Evolutionary conservation across 208 protist genomes (phyloP), one percentile per base, ranked within the genome.

Genomic region (Crithidia fasciculata): DNA sequence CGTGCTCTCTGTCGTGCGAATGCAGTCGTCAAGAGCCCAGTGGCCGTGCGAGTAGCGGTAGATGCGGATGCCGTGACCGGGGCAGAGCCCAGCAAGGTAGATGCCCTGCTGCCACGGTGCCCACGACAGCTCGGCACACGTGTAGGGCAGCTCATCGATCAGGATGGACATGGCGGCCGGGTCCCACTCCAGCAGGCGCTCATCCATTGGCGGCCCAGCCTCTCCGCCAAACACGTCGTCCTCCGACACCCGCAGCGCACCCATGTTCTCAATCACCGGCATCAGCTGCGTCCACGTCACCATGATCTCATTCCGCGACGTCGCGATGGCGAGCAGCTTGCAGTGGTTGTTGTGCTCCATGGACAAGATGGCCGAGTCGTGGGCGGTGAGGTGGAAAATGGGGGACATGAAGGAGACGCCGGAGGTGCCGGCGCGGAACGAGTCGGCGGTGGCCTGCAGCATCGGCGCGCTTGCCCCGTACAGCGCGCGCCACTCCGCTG

Each of bases 311-410:
- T 91, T 85, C 58, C 73, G 83, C 19, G 89, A 94, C 0, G 92
- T 94, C 8, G 88, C 78, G 44, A 95, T 80, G 49, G 84, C 92
- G 39, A 95, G 74, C 6, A 94, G 82, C 60, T 92, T 92, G 69
- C 81, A 89, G 62, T 94, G 89, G 68, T 88, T 91, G 72, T 93
- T 94, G 76, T 96, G 86, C 78, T 95, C 87, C 89, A 96, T 95
- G n/a, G 88, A 86, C 2, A 91, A 16, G 47, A 96, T 93, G 16
- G 81, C 85, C 5, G 85, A 81, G 68, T 94, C 86, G 69, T 89
- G 72, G 8, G 89, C 79, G 8, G 84, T 87, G 55, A 95, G 86
- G 73, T 94, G 88, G 60, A 96, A 93, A 64, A 96, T 84, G 39
- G 91, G 85, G 12, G 80, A 77, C 85, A 92, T 90, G 56, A 82